Percentiles rank a stretch among this genome's conserved stretches.
phyloP scores from a whole-genome alignment of 1,284 basidiomycete species.

The Coniferiporia sulphurascens region DNA sequence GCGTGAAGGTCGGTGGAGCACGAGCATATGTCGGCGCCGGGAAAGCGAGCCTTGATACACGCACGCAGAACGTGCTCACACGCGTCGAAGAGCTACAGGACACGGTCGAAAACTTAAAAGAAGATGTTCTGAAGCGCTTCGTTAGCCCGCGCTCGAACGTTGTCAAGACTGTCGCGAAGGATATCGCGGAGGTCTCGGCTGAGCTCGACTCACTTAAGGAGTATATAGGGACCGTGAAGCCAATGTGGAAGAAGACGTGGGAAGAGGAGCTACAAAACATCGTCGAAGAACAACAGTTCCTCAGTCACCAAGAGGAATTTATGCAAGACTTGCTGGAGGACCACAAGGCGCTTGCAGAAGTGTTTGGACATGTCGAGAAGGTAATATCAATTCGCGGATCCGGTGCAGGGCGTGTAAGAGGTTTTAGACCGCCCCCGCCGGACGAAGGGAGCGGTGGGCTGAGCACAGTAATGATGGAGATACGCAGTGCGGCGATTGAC shows the following conservation, averaged over 20 bases:
- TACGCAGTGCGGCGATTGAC: slow-evolving; percentile 77
- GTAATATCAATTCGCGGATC: slow-evolving; percentile 73
- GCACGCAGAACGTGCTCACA: slow-evolving; percentile 87
- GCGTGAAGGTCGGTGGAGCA: slow-evolving; percentile 78
- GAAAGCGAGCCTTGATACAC: slow-evolving; percentile 83
- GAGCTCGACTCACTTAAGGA: slow-evolving; percentile 78
- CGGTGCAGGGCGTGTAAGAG: slow-evolving; percentile 37
- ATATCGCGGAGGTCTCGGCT: slow-evolving; percentile 63
- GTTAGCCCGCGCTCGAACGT: slow-evolving; percentile 77
- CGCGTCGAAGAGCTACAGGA: slow-evolving; percentile 94
- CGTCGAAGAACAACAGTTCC: slow-evolving; percentile 94
- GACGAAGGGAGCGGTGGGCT: slow-evolving; percentile 60
- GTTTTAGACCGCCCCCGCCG: slow-evolving; percentile 51
- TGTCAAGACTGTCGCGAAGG: slow-evolving; percentile 70
- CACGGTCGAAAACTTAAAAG: slow-evolving; percentile 84
- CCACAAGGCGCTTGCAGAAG: slow-evolving; percentile 80
- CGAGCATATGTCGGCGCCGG: slow-evolving; percentile 88
- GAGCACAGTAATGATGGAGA: slow-evolving; percentile 81
- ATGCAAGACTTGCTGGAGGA: slow-evolving; percentile 87
- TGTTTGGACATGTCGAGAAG: slow-evolving; percentile 84
- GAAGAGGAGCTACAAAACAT: slow-evolving; percentile 94
- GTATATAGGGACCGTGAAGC: slow-evolving; percentile 87
- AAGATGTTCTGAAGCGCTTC: slow-evolving; percentile 89
- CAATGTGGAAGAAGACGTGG: slow-evolving; percentile 99
- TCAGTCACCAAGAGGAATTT: slow-evolving; percentile 90